Conservation (phyloP, 352 stramenopile genomes). For the Globisporangium polare region DNA sequence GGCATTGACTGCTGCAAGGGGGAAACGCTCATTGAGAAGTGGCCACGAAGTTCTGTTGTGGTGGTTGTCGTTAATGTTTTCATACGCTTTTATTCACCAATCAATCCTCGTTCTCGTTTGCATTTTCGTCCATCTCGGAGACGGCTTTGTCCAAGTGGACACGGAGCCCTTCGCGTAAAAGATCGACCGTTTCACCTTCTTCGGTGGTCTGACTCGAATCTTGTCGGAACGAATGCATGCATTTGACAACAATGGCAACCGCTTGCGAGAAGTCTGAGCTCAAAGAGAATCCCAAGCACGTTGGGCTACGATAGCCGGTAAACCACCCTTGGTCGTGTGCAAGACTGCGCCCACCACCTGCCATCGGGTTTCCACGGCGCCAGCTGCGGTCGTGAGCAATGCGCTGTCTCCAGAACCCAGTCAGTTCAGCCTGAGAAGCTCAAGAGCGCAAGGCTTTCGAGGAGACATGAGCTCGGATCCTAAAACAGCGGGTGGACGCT, state of each 20-base stretch:
- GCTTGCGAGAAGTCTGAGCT: neutral
- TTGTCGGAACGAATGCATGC: neutral
- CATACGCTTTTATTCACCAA: too few species aligned
- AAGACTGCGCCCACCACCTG: neutral
- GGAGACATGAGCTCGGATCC: neutral
- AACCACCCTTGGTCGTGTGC: neutral
- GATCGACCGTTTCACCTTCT: neutral
- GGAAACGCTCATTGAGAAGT: neutral
- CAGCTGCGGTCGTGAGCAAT: slow-evolving; percentile 2
- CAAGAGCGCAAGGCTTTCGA: too few species aligned
- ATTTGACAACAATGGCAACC: neutral
- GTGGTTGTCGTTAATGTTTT: neutral
- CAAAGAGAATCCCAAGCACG: too few species aligned
- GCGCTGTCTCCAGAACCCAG: neutral
- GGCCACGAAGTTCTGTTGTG: neutral
- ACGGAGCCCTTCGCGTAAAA: neutral
- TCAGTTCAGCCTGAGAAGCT: too few species aligned
- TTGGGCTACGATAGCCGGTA: too few species aligned
- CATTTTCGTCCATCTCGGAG: neutral
- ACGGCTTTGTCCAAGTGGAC: neutral
- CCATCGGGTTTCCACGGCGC: slow-evolving; percentile 4
- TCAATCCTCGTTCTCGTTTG: neutral
- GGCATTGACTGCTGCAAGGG: neutral
- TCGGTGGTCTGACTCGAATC: slow-evolving; percentile 3
- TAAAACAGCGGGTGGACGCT: neutral